Evolutionary conservation across 2,329 filamentous ascomycete species (phyloP), one percentile per base, ranked within the genome.

Genomic region (Rhynchosporium secalis): DNA sequence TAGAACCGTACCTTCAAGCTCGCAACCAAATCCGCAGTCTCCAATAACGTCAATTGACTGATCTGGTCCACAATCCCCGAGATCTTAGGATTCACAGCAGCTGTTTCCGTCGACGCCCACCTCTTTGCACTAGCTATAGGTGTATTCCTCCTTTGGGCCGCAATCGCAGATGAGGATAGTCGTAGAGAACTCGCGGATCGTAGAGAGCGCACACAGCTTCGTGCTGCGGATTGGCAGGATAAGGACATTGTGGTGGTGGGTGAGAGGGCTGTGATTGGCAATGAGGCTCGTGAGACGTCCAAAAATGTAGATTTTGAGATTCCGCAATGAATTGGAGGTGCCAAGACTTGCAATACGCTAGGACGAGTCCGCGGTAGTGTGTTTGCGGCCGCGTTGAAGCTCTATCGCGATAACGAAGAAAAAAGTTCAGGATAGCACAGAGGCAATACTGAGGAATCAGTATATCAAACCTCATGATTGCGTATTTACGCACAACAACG

Each of bases 31-130:
- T 98, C 95, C 62, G 96, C 94, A 45, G 95, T 99, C 85, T 99
- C 96, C 73, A 99, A 81, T 63, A 99, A 84, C 49, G 93, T 99
- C 85, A 99, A 89, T 85, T 95, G 88, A 80, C 94, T 96, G 78
- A 99, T 99, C 80, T 99, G 93, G 77, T 99, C 93, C 74, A 99
- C 95, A 74, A 99, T 99, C 64, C 85, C 86, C 71, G 88, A 79
- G 73, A 99, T 96, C 85, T 99, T 99, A 67, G 95, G 92, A 79
- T 91, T 96, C 66, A 81, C 78, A 72, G 84, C 76, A 62, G 81
- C 78, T 62, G 86, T 86, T 72, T 93, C 90, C 71, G 92, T 93
- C 66, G 92, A 94, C 78, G 95, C 90, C 89, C 91, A 93, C 85
- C 95, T 86, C 75, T 86, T 75, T 68, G 33, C 33, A 36, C 33